These are phyloP conservation scores for Salvia miltiorrhiza DNA, from an alignment of 257 asterid genomes.

Conservation along the genomic window DNA sequence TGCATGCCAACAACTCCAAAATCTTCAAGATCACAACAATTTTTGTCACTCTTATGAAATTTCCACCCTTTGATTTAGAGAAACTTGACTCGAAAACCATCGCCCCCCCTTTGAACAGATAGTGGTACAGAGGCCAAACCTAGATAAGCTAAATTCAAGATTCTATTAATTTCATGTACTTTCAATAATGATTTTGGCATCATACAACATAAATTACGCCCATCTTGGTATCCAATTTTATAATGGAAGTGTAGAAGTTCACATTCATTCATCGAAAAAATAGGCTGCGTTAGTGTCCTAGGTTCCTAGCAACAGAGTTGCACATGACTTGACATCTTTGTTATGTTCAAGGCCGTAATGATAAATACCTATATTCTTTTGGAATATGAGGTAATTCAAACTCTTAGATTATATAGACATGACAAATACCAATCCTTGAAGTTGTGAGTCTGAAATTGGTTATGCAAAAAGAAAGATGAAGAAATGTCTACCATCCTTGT, in stretches of 20 bases:
- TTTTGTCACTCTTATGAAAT: background rate
- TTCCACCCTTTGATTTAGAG: background rate
- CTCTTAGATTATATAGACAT: background rate
- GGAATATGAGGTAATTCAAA: background rate
- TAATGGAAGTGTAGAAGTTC: background rate
- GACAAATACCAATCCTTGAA: background rate
- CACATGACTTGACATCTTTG: background rate
- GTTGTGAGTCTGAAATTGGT: background rate
- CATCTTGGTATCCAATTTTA: background rate
- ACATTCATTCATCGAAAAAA: background rate
- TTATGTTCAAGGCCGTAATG: background rate
- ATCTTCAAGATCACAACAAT: slow-evolving; percentile 40
- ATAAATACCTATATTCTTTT: background rate
- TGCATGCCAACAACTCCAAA: slow-evolving; percentile 85
- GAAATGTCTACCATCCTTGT: slow-evolving; percentile 41
- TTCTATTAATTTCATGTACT: background rate
- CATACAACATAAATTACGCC: background rate
- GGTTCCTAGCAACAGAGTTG: background rate
- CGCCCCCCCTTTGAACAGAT: background rate
- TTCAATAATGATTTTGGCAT: background rate
- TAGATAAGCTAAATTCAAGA: background rate
- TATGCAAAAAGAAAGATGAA: slow-evolving; percentile 7
- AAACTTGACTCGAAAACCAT: too few relatives aligned
- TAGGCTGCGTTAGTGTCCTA: background rate
- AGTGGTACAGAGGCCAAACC: background rate